Evolutionary conservation across 2,329 filamentous ascomycete genomes (phyloP), one percentile per base, ranked within the genome.

Genomic region (Volutella citrinella): DNA sequence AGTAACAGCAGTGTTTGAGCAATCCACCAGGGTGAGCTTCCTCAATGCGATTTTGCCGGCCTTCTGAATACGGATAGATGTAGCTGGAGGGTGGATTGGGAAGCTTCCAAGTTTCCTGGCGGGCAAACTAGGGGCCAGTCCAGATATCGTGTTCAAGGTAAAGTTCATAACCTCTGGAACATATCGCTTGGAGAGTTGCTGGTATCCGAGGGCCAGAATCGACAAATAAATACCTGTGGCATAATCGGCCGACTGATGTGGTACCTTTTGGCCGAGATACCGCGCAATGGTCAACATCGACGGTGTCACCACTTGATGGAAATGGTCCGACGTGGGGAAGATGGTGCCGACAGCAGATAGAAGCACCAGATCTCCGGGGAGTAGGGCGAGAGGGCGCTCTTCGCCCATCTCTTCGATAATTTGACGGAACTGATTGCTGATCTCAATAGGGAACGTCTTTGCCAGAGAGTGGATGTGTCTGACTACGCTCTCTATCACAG

Each of bases 241-340:
- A 40, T 87, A 76, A 47, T 93, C 85, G 7, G 72, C 65, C 5
- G 87, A 61, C 7, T 66, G 70, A 26, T 77, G 70, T 1, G 88
- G 80, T 1, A 82, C 72, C 36, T 81, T 87, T 49, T 95, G 80
- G 2, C 84, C 87, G 17, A 98, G 73, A 62, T 86, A 96, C 34
- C 87, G 80, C 10, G 77, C 78, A 61, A 97, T 87, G n/a, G 82
- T 76, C 6, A 96, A 78, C 63, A 88, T 84, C 1, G 91, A 85
- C 3, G 93, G 93, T 3, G 93, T 98, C 24, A 88, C 84, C 21
- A 97, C 87, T 51, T 93, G 84, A 54, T 98, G 93, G 63, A 97
- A 98, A 63, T 97, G 90, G 62, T 98, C 93, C 1, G 90, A 96
- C 0, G 93, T 95, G 5, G 93, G 90, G 54, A 95, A 98, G 33